These are phyloP conservation scores for Cordyceps javanica DNA, from an alignment of 2,329 filamentous ascomycete species.

Conservation along the genomic window DNA sequence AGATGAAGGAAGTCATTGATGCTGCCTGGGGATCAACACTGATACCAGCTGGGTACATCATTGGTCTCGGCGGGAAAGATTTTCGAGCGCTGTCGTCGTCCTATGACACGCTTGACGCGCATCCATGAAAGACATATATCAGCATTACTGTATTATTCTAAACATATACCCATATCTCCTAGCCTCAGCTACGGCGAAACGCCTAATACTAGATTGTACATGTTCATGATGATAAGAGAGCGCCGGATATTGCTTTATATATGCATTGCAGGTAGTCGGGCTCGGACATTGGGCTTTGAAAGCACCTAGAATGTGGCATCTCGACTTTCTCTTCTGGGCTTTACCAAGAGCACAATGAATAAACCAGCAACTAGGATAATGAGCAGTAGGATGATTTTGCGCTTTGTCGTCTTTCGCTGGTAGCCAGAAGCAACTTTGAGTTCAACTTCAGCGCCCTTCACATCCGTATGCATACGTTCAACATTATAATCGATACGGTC, in stretches of 20 bases:
- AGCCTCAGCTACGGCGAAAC: not conserved
- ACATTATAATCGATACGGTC: constrained; percentile 98
- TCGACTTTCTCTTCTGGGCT: constrained; percentile 56
- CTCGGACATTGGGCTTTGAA: not conserved
- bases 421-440: constrained; percentile 83
- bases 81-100: not conserved
- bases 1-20: constrained; percentile 2
- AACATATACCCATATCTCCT: constrained; percentile 1
- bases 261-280: not conserved
- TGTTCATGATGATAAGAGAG: not conserved
- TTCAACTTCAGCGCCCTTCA: constrained; percentile 90
- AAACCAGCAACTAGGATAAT: constrained; percentile 77
- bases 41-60: not conserved
- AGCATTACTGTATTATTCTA: constrained; percentile 3
- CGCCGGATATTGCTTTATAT: not conserved
- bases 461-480: constrained; percentile 87
- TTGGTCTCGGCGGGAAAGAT: not conserved
- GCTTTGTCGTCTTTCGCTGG: constrained; percentile 80
- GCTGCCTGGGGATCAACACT: constrained; percentile 7
- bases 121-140: not conserved
- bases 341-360: constrained; percentile 77
- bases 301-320: too few species aligned
- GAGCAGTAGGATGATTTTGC: constrained; percentile 88
- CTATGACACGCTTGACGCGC: not conserved
- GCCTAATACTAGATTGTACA: constrained; percentile 7